A percentile compares a stretch with the other conserved stretches of the same genome.
Conservation (phyloP, 805 yeast genomes). For the Metschnikowia shivogae region DNA sequence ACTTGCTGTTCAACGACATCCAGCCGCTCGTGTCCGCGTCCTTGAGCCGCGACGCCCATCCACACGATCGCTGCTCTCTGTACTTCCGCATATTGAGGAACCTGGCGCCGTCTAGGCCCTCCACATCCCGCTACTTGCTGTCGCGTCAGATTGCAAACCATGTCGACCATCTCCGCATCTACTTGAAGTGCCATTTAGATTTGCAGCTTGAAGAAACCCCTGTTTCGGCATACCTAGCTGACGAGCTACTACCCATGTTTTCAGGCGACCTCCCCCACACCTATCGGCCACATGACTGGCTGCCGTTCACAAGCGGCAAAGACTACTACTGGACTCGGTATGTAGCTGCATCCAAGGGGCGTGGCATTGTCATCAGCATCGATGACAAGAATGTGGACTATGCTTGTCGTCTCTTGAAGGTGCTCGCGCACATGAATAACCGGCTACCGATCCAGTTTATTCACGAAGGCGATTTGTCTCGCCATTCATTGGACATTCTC, state of each 20-base stretch:
- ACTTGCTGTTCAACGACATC: slow-evolving; percentile 11
- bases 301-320: not conserved
- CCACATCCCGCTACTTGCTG: slow-evolving; percentile 12
- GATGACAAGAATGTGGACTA: slow-evolving; percentile 11
- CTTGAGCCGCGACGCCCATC: slow-evolving; percentile 2
- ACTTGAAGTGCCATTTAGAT: slow-evolving; percentile 11
- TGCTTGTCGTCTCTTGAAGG: slow-evolving; percentile 13
- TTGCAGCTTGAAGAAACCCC: slow-evolving; percentile 6
- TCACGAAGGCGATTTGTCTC: slow-evolving; percentile 13
- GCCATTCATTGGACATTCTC: slow-evolving; percentile 1
- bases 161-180: slow-evolving; percentile 14
- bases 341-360: slow-evolving; percentile 6
- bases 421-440: slow-evolving; percentile 9
- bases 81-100: slow-evolving; percentile 11
- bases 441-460: slow-evolving; percentile 15
- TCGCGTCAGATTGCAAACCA: slow-evolving; percentile 13
- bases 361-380: slow-evolving; percentile 16
- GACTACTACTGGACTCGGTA: slow-evolving; percentile 10
- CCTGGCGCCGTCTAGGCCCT: slow-evolving; percentile 7
- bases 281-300: slow-evolving; percentile 7
- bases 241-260: slow-evolving; percentile 16
- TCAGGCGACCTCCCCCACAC: slow-evolving; percentile 10
- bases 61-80: slow-evolving; percentile 8
- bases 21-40: slow-evolving; percentile 5
- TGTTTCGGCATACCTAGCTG: slow-evolving; percentile 7